These are phyloP conservation scores for Hanseniaspora lindneri DNA, from an alignment of 805 yeast genomes.

Conservation along the genomic window DNA sequence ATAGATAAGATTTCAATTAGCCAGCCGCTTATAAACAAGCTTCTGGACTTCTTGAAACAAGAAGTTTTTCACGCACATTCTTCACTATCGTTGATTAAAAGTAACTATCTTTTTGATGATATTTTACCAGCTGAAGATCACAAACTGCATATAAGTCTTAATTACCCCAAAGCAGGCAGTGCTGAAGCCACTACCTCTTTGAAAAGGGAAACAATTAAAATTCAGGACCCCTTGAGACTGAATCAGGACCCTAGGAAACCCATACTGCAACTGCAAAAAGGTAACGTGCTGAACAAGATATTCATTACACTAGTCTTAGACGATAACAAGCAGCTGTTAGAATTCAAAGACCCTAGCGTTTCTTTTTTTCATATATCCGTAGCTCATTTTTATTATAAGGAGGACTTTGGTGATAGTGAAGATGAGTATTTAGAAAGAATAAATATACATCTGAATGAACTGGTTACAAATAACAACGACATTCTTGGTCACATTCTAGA, in stretches of 20 bases:
- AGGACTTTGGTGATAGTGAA: background rate
- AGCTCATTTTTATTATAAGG: background rate
- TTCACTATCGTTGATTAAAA: background rate
- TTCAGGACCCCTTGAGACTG: background rate
- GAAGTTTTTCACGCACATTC: background rate
- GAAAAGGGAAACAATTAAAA: background rate
- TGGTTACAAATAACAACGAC: too few relatives aligned
- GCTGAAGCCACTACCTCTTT: background rate
- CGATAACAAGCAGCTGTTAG: background rate
- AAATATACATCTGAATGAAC: background rate
- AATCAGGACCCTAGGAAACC: background rate
- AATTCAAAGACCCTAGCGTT: background rate
- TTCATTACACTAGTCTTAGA: background rate
- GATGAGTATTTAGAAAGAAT: background rate
- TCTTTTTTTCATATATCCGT: background rate
- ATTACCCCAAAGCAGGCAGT: background rate
- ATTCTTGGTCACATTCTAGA: too few relatives aligned
- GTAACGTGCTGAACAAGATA: background rate
- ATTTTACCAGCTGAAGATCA: background rate
- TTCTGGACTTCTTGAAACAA: background rate
- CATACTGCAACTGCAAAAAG: background rate
- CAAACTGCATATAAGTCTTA: background rate
- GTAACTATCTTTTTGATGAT: constrained; percentile 5
- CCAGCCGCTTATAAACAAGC: background rate
- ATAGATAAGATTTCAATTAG: background rate